phyloP scores from a whole-genome alignment of 208 protist genomes.

The Acanthamoeba triangularis region DNA sequence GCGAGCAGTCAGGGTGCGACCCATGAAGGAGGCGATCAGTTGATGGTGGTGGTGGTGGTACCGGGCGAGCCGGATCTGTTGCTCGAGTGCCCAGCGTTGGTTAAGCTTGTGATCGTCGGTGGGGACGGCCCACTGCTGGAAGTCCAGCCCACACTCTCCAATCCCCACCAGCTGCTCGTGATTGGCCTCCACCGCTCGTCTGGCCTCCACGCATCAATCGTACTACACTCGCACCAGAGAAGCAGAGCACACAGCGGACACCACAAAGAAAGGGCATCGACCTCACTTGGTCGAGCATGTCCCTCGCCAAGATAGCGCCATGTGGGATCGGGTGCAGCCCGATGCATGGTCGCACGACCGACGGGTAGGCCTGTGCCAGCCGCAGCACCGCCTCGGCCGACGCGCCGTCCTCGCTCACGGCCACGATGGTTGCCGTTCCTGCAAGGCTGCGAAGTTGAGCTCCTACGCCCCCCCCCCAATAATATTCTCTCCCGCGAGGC shows the following conservation, averaged over 20 bases:
- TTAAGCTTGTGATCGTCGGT: not conserved
- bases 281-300: not conserved
- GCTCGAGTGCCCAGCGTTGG: conserved; percentile 14
- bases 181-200: not conserved
- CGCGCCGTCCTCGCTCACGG: not conserved
- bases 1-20: not conserved
- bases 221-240: not conserved
- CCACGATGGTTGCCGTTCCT: not conserved
- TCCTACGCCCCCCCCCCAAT: too few relatives aligned
- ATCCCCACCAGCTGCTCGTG: conserved; percentile 21
- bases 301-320: not conserved
- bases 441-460: not conserved
- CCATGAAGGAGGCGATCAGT: not conserved
- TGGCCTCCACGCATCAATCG: not conserved
- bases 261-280: not conserved
- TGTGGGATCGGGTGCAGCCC: conserved; percentile 18
- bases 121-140: conserved; percentile 32
- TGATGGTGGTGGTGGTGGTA: not conserved
- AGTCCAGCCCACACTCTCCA: conserved; percentile 28
- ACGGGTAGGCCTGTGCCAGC: not conserved
- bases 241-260: not conserved
- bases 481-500: too few relatives aligned
- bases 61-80: not conserved
- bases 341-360: not conserved
- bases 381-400: conserved; percentile 29